These are phyloP conservation scores for Colletotrichum sp. DNA, from an alignment of 2,329 filamentous ascomycete genomes.

Conservation along the genomic window DNA sequence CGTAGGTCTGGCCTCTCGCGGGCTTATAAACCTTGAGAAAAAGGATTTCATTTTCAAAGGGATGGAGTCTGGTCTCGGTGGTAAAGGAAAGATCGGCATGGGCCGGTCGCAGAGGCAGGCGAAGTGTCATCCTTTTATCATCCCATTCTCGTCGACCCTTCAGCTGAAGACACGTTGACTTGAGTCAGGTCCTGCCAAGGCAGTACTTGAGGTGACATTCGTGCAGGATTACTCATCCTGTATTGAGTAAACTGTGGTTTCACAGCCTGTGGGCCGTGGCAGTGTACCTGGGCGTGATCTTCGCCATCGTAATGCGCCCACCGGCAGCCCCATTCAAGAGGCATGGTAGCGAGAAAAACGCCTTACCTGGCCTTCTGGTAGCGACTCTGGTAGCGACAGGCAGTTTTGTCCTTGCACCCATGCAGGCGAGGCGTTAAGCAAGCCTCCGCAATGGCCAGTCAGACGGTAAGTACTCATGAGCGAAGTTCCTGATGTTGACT, in stretches of 20 bases:
- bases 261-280: neutral
- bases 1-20: accelerated
- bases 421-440: neutral
- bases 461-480: neutral
- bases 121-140: neutral
- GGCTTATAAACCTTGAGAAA: accelerated
- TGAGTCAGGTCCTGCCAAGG: neutral
- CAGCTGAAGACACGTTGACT: neutral
- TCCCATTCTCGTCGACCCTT: neutral
- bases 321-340: neutral
- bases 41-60: neutral
- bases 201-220: neutral
- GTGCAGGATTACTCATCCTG: neutral
- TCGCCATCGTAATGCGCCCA: neutral
- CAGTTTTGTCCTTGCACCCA: neutral
- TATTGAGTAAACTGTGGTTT: neutral
- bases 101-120: neutral
- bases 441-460: neutral
- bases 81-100: accelerated
- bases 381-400: neutral
- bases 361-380: neutral
- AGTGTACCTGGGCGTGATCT: neutral
- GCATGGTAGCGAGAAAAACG: neutral
- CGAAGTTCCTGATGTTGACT: neutral
- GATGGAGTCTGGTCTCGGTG: accelerated